Evolutionary conservation across 306 rosid species (phyloP).

Genomic region (Medicago arabica): DNA sequence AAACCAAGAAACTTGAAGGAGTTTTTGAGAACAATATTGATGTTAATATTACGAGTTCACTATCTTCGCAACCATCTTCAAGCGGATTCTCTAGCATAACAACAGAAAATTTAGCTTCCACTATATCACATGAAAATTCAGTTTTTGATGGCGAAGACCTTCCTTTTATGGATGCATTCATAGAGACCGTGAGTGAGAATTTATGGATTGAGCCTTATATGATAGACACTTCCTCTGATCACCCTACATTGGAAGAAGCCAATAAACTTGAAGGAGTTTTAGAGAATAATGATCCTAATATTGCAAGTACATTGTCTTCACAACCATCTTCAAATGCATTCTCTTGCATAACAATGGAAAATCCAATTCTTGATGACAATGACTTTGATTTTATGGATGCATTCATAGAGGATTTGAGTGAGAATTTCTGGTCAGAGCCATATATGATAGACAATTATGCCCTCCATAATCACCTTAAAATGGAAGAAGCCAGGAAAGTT

Average conservation of each 20-base stretch:
- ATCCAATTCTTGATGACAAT: neutral
- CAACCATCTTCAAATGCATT: neutral
- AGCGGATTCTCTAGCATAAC: neutral
- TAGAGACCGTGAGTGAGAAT: neutral
- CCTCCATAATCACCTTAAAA: neutral
- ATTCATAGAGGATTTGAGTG: neutral
- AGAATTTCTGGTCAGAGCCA: conserved; percentile 40
- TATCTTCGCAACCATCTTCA: neutral
- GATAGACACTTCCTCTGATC: conserved; percentile 11
- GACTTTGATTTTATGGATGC: neutral
- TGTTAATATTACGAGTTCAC: neutral
- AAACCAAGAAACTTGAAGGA: no score
- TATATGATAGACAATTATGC: conserved; percentile 22
- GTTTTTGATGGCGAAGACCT: neutral
- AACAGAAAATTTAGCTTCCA: neutral
- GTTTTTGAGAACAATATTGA: no score
- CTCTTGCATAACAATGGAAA: neutral
- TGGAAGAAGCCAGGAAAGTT: neutral
- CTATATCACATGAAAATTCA: neutral
- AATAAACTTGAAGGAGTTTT: no score
- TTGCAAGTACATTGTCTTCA: neutral
- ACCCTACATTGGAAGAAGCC: no score
- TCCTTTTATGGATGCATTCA: neutral
- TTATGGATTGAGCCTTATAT: conserved; percentile 41
- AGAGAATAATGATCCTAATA: no score